Base-by-base conservation (phyloP, 176 grass and related monocot genomes). In the Coix lacrymajobi region DNA sequence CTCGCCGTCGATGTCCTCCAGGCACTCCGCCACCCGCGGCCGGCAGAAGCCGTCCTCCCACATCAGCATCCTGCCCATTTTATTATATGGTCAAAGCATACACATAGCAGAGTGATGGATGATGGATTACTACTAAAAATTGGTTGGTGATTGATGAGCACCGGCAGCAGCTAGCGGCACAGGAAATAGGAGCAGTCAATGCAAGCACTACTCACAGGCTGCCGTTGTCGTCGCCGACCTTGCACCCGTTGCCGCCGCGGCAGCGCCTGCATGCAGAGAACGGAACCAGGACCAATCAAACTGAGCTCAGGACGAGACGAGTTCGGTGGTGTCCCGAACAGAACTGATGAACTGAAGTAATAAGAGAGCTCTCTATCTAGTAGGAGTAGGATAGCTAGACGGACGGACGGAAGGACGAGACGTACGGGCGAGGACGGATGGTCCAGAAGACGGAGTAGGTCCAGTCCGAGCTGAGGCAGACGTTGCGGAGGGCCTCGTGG, bases 41-140 rank as follows among this genome's bases (percentile, higher is more conserved):
- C 91, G 89, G 80, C 97, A 99, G 88, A 96, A 99, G 5, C 97
- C 97, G 66, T 99, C 97, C 84, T 99, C 97, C 97, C 97, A 99
- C 93, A 99, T 99, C 91, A 99, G 79, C 97, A 99, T 99, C 85
- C 97, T 99, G n/a, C n/a, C n/a, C n/a, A n/a, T n/a, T n/a, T n/a
- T n/a, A n/a, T n/a, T n/a, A 34, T 64, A 46, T 14, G 34, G 11
- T 28, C 25, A 9, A 25, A 32, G n/a, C 57, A 19, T 17, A n/a
- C n/a, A n/a, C n/a, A 10, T 56, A 51, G 17, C 48, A 49, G 46
- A 6, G 1, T 6, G 16, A n/a, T 24, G 22, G 8, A 19, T 24
- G 44, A 10, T 3, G 14, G 8, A 20, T 19, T 51, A 10, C 1
- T 24, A n/a, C n/a, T n/a, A n/a, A n/a, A n/a, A 0, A 38, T 24